Conservation (phyloP, 495 filamentous ascomycete genomes). For the Hypoxylon trugodes region DNA sequence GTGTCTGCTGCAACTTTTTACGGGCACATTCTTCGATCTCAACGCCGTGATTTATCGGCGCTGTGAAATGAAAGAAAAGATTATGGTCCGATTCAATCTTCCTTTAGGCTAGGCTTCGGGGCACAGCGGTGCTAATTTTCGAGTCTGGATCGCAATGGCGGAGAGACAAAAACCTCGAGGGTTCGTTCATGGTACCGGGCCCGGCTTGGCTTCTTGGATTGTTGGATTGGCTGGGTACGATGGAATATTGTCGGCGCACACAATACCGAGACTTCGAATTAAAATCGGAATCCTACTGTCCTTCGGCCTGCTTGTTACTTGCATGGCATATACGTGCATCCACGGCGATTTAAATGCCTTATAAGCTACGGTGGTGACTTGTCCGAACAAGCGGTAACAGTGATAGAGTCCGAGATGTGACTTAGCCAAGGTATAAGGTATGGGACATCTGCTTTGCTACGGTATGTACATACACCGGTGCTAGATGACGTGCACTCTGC, state of each 20-base stretch:
- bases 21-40: too few relatives aligned
- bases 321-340: conserved; percentile 15
- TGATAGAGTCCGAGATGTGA: neutral
- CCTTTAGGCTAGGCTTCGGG: conserved; percentile 1
- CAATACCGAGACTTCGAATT: too few relatives aligned
- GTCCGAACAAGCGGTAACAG: neutral
- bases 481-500: too few relatives aligned
- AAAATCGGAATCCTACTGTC: conserved; percentile 10
- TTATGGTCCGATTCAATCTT: neutral
- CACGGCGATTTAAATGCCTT: neutral
- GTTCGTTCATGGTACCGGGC: too few relatives aligned
- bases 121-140: conserved; percentile 3
- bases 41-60: neutral
- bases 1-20: too few relatives aligned
- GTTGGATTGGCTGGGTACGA: too few relatives aligned
- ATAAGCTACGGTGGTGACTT: conserved; percentile 1
- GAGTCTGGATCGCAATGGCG: neutral
- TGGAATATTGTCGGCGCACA: too few relatives aligned
- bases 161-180: neutral
- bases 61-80: neutral
- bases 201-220: too few relatives aligned
- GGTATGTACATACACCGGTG: too few relatives aligned
- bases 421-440: too few relatives aligned
- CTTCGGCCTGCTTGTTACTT: neutral
- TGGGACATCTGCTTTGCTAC: too few relatives aligned